A percentile compares a stretch with the other conserved stretches of the same genome.
phyloP scores from a whole-genome alignment of 2,329 filamentous ascomycete genomes.

The Knoxdaviesia proteae region DNA sequence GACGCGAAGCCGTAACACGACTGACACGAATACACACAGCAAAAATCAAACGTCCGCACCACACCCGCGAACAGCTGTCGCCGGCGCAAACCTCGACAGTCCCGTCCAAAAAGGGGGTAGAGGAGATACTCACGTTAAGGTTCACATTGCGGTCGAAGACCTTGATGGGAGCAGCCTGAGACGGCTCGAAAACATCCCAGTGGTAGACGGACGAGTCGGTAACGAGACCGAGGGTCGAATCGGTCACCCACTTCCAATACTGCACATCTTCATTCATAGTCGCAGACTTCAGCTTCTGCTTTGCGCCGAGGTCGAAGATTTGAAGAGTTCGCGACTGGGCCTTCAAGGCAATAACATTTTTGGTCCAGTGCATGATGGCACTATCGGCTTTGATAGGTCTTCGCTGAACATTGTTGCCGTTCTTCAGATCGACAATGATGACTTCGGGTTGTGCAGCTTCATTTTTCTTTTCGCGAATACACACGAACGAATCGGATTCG shows the following conservation, averaged over 20 bases:
- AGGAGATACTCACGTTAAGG: slow-evolving; percentile 42
- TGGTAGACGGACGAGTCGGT: slow-evolving; percentile 85
- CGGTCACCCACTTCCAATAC: slow-evolving; percentile 98
- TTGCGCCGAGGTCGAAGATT: slow-evolving; percentile 86
- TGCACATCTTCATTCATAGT: slow-evolving; percentile 94
- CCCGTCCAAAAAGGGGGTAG: neutral
- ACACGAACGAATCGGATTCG: slow-evolving; percentile 93
- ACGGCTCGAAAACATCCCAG: slow-evolving; percentile 86
- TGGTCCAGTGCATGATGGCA: slow-evolving; percentile 98
- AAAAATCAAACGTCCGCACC: too few species aligned
- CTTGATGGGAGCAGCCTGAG: slow-evolving; percentile 64
- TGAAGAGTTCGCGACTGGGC: slow-evolving; percentile 86
- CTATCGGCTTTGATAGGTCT: slow-evolving; percentile 97
- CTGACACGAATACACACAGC: too few species aligned
- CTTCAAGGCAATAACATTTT: slow-evolving; percentile 90
- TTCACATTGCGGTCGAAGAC: slow-evolving; percentile 89
- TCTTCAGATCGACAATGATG: slow-evolving; percentile 94
- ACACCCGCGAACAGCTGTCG: too few species aligned
- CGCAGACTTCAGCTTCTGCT: slow-evolving; percentile 90
- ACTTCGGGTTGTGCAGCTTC: slow-evolving; percentile 76
- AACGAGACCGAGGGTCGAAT: slow-evolving; percentile 70
- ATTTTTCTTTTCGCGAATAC: slow-evolving; percentile 83
- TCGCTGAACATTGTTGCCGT: slow-evolving; percentile 85
- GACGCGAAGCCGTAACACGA: too few species aligned
- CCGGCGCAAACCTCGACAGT: too few species aligned